phyloP scores from a whole-genome alignment of 2,329 filamentous ascomycete species.

The Nemania diffusa region DNA sequence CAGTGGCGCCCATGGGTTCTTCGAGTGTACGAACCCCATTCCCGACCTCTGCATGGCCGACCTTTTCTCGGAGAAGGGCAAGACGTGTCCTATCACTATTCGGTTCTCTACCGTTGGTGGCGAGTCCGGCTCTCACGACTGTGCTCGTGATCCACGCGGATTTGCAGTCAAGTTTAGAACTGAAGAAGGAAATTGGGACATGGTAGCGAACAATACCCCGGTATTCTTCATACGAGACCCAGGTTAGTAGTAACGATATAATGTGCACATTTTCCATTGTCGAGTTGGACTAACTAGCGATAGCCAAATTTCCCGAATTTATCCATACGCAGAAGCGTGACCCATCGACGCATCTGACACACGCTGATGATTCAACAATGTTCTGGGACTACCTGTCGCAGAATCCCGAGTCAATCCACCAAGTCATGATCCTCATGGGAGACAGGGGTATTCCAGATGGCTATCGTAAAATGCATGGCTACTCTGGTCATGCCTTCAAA shows the following conservation, averaged over 20 bases:
- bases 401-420: constrained; percentile 72
- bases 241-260: constrained; percentile 6
- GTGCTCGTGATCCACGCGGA: constrained; percentile 72
- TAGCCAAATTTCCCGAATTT: constrained; percentile 77
- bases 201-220: constrained; percentile 78
- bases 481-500: constrained; percentile 74
- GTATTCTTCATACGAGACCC: constrained; percentile 81
- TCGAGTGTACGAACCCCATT: constrained; percentile 58
- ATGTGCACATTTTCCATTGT: neutral
- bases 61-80: constrained; percentile 69
- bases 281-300: neutral
- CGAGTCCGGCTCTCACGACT: constrained; percentile 65
- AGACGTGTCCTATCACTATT: constrained; percentile 73
- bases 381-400: constrained; percentile 74
- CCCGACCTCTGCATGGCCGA: constrained; percentile 62
- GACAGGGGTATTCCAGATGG: constrained; percentile 74
- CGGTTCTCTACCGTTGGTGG: constrained; percentile 82
- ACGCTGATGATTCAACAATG: constrained; percentile 62
- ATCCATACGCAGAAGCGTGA: constrained; percentile 82
- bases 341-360: constrained; percentile 72
- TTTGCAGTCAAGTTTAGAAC: constrained; percentile 80
- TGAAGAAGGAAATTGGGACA: constrained; percentile 78
- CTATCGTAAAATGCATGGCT: constrained; percentile 74
- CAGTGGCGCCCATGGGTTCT: constrained; percentile 38
- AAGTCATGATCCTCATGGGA: constrained; percentile 73